Evolutionary conservation across 2,329 filamentous ascomycete species (phyloP), one percentile per base, ranked within the genome.

Genomic region (Cercospora berteroae): DNA sequence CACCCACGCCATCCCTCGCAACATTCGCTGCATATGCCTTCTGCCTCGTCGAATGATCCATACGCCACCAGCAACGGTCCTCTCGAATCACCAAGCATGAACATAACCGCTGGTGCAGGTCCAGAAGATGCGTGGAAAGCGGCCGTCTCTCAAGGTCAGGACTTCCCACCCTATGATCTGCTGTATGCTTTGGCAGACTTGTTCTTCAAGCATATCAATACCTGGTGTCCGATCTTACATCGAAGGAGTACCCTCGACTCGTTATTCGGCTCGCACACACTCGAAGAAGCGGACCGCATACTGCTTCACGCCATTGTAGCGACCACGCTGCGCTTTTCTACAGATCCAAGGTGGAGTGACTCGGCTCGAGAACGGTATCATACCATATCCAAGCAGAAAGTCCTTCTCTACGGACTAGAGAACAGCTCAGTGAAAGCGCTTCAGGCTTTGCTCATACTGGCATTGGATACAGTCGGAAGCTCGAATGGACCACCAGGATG

Each of bases 401-500:
- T 97, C 0, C 79, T 97, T 12, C 84, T 97, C 0, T 96, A 96
- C 74, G 93, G 93, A 4, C 86, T 97, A 73, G 93, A 96, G 74
- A 93, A 95, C 73, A 94, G 92, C 12, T 95, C 93, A 0, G 92
- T 97, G 67, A 94, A 93, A 77, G 89, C 92, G 1, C 83, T 97
- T 5, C 93, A 97, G 76, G 93, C 94, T 5, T 82, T 97, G 6
- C 92, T 96, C 1, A 95, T 97, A 60, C 82, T 97, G 5, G 92
- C 93, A 0, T 81, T 97, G 10, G 93, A 97, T 75, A 85, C 96
- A 25, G 90, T 93, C 33, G 94, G 94, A 8, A 91, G 87, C 73
- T 93, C 93, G 42, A 96, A 97, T 76, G 94, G 94, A 0, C 93
- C 93, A 2, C 93, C 93, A 0, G 93, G 92, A 2, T 96, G 93